These are phyloP conservation scores for Hirschioporus abietinus DNA, from an alignment of 768 basidiomycete species.

Conservation along the genomic window DNA sequence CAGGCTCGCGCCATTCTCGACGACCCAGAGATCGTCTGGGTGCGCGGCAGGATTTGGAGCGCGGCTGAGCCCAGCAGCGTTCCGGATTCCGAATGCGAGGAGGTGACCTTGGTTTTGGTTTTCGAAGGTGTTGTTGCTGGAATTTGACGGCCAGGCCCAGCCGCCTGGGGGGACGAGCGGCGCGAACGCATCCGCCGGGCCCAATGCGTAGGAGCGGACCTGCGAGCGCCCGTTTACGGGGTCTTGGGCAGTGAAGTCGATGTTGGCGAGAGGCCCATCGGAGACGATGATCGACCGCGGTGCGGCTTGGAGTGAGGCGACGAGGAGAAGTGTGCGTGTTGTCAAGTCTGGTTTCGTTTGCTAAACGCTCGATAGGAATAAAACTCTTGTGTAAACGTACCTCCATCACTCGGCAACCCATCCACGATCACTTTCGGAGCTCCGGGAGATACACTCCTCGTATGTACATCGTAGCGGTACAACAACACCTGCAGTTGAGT, in stretches of 20 bases:
- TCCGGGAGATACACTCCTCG: constrained; percentile 22
- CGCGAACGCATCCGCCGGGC: constrained; percentile 16
- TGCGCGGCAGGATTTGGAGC: constrained; percentile 25
- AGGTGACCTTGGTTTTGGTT: constrained; percentile 23
- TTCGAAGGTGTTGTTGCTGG: neutral
- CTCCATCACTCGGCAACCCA: constrained; percentile 36
- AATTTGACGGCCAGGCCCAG: neutral
- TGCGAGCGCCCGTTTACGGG: constrained; percentile 39
- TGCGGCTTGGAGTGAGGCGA: constrained; percentile 12
- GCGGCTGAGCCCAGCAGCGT: constrained; percentile 33
- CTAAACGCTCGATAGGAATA: neutral
- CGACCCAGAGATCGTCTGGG: constrained; percentile 25
- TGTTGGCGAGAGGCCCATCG: constrained; percentile 33
- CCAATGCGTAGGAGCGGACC: constrained; percentile 24
- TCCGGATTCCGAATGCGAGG: constrained; percentile 39
- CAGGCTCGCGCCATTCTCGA: constrained; percentile 40
- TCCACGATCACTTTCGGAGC: constrained; percentile 17
- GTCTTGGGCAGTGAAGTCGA: constrained; percentile 38
- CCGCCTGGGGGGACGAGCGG: constrained; percentile 16
- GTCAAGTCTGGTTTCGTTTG: constrained; percentile 28
- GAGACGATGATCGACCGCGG: constrained; percentile 31
- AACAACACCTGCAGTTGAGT: constrained; percentile 29
- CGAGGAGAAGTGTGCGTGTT: constrained; percentile 36
- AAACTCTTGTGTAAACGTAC: constrained; percentile 18
- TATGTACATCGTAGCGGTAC: constrained; percentile 31